Percentiles rank a stretch among this genome's conserved stretches.
Conservation (phyloP, 306 rosid genomes). For the Fagus crenata region DNA sequence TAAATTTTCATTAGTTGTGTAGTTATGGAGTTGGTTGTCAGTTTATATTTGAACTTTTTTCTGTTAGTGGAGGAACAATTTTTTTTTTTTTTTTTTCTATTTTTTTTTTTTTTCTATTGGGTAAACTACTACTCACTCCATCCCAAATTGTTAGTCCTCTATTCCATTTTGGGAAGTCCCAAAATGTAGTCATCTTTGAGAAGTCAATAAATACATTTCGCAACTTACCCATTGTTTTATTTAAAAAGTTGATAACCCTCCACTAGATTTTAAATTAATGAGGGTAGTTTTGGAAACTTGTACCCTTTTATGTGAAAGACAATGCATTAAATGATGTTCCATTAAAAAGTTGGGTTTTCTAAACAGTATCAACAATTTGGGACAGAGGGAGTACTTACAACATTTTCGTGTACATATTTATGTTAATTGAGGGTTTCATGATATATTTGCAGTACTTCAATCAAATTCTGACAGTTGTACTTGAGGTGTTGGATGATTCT, state of each 20-base stretch:
- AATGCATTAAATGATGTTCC: too few relatives aligned
- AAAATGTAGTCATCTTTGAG: too few relatives aligned
- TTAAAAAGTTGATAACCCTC: too few relatives aligned
- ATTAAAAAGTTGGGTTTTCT: too few relatives aligned
- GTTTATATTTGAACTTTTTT: background rate
- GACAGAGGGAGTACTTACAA: background rate
- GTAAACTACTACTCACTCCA: background rate
- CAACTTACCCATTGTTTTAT: too few relatives aligned
- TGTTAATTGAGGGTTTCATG: conserved; percentile 33
- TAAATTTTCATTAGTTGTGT: background rate
- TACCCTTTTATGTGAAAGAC: too few relatives aligned
- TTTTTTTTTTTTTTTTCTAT: background rate
- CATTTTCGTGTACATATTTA: conserved; percentile 15
- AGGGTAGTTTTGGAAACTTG: too few relatives aligned
- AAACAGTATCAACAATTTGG: too few relatives aligned
- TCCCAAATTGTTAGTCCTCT: too few relatives aligned
- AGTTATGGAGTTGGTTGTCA: background rate
- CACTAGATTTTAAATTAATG: background rate
- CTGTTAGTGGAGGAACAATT: conserved; percentile 10
- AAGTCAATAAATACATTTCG: too few relatives aligned
- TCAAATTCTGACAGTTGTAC: conserved; percentile 87
- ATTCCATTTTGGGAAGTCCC: too few relatives aligned
- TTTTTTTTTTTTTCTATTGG: background rate
- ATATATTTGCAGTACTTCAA: conserved; percentile 84
- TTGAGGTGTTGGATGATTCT: conserved; percentile 90